Conservation (phyloP, 306 rosid species). For the Fragaria nilgerrensis region DNA sequence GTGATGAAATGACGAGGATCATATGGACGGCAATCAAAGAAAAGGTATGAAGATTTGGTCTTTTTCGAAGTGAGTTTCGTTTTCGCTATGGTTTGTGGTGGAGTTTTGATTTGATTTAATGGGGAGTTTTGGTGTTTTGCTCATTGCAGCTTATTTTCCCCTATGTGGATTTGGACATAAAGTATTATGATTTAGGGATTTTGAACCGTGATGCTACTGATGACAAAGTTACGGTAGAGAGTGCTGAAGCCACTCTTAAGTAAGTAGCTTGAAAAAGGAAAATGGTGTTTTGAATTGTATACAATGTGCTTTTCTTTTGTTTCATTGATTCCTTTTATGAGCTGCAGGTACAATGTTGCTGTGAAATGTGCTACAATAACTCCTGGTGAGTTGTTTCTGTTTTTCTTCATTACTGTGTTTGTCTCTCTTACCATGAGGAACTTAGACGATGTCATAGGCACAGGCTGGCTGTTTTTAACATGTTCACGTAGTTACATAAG, state of each 20-base stretch:
- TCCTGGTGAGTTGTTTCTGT: conserved; percentile 60
- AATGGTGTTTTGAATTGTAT: neutral
- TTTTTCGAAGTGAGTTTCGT: neutral
- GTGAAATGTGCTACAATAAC: conserved; percentile 97
- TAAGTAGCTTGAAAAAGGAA: conserved; percentile 28
- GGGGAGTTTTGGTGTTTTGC: neutral
- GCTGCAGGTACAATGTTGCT: conserved; percentile 83
- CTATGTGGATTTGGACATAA: conserved; percentile 75
- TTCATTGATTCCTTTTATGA: conserved; percentile 22
- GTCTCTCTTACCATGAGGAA: neutral
- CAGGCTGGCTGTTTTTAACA: neutral
- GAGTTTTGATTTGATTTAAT: conserved; percentile 12
- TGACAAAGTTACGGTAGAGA: conserved; percentile 84
- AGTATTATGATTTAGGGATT: conserved; percentile 88
- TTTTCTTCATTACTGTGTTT: conserved; percentile 23
- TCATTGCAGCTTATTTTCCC: conserved; percentile 86
- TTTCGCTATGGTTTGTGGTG: neutral
- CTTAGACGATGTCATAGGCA: neutral
- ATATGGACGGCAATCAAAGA: conserved; percentile 86
- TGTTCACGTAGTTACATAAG: neutral
- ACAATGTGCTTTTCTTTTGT: neutral
- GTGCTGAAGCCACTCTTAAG: conserved; percentile 92
- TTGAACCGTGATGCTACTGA: conserved; percentile 83
- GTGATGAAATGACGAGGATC: conserved; percentile 96
- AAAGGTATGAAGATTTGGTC: conserved; percentile 42